These are phyloP conservation scores for Penicillium argentinense DNA, from an alignment of 495 filamentous ascomycete species.

Conservation along the genomic window DNA sequence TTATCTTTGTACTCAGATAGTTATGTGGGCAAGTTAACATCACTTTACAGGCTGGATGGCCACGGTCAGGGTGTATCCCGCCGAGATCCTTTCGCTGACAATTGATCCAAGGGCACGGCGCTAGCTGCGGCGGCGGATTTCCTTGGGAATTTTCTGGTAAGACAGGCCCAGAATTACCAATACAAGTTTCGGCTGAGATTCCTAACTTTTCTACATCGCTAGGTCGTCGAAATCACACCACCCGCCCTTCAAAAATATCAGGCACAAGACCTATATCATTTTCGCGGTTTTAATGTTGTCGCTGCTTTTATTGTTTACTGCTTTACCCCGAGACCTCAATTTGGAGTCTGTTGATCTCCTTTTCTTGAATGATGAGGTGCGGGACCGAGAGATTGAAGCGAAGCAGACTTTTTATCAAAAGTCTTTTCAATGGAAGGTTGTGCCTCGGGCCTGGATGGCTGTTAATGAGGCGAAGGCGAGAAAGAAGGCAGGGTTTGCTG, in stretches of 20 bases:
- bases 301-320: slow-evolving; percentile 38
- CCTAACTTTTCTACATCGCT: not conserved
- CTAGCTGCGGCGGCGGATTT: slow-evolving; percentile 28
- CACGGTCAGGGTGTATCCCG: slow-evolving; percentile 35
- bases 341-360: slow-evolving; percentile 19
- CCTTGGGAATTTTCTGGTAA: slow-evolving; percentile 21
- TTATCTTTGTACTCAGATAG: not conserved
- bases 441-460: slow-evolving; percentile 16
- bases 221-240: slow-evolving; percentile 22
- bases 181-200: too few relatives aligned
- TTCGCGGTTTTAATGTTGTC: slow-evolving; percentile 38
- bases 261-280: slow-evolving; percentile 30
- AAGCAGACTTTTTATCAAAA: slow-evolving; percentile 16
- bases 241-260: slow-evolving; percentile 26
- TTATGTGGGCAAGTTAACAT: not conserved
- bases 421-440: slow-evolving; percentile 15
- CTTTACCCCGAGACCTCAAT: slow-evolving; percentile 39
- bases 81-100: slow-evolving; percentile 30
- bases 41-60: slow-evolving; percentile 21
- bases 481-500: slow-evolving; percentile 9
- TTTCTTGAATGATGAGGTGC: slow-evolving; percentile 7
- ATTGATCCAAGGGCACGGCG: slow-evolving; percentile 30
- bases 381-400: slow-evolving; percentile 10
- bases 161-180: too few relatives aligned
- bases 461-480: slow-evolving; percentile 17